Base-by-base conservation (phyloP, 768 basidiomycete species). In the Boletus vermiculosoides region DNA sequence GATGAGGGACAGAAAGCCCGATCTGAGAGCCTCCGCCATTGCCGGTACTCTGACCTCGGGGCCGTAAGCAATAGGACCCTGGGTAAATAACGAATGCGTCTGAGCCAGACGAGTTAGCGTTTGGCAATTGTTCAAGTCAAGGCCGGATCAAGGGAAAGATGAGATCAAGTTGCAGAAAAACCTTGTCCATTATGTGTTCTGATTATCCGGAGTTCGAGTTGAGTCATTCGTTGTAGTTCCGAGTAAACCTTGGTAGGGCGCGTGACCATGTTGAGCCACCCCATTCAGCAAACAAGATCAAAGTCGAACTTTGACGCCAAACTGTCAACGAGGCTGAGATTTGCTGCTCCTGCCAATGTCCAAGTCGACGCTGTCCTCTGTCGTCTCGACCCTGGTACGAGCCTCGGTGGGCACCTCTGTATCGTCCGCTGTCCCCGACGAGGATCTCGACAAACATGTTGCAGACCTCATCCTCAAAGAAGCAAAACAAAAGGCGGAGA, bases 401-500 rank as follows among this genome's bases (percentile, higher is more conserved):
- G 89, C 91, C 1, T 85, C 84, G 28, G 86, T 91, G 83, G 90
- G 91, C 45, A 62, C 82, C 16, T 81, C 89, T 0, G 74, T 88
- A 1, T 64, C 84, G 7, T 69, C 72, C 52, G 75, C 76, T 1
- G 83, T 91, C 31, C 79, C 82, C 13, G 91, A 96, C 67, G 88
- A 88, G 20, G 92, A 97, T 65, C 83, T 98, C 45, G 96, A 98
- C 74, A 82, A 84, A 45, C 91, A 92, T 66, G 92, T 99, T 30
- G 93, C 93, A 2, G 90, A 94, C 50, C 82, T 98, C 55, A 87
- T 99, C 50, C 83, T 98, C 40, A 86, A 83, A 62, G 97, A 98
- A 72, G 96, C 97, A 2, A 93, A 92, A 76, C 86, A 87, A 78
- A 92, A 94, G 73, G 93, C 93, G 34, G 85, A 89, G 65, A 80